phyloP scores from a whole-genome alignment of 148 eudicot genomes.

The Limonium bicolor region DNA sequence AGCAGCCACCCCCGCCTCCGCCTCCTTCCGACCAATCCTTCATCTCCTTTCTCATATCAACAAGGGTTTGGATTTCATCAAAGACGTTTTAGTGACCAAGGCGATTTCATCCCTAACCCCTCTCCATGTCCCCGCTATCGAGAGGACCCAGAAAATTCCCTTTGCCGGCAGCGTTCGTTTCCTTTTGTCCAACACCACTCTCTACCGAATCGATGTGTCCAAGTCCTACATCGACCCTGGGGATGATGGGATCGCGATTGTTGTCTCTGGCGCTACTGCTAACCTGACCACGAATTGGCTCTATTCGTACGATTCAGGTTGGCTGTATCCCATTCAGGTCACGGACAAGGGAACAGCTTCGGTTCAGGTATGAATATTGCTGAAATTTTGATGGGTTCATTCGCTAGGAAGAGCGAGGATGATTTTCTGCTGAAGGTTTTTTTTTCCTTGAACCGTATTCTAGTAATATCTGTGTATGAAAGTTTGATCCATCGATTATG shows the following conservation, averaged over 20 bases:
- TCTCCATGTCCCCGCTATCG: slow-evolving; percentile 39
- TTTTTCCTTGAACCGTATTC: too few relatives aligned
- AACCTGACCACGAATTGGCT: slow-evolving; percentile 61
- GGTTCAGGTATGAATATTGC: slow-evolving; percentile 34
- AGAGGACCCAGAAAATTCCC: slow-evolving; percentile 39
- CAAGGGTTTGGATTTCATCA: slow-evolving; percentile 57
- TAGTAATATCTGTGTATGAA: too few relatives aligned
- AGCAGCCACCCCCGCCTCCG: slow-evolving; percentile 4
- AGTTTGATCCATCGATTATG: too few relatives aligned
- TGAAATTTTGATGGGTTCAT: too few relatives aligned
- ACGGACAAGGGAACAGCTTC: slow-evolving; percentile 70
- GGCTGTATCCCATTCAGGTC: slow-evolving; percentile 28
- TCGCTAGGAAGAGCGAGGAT: too few relatives aligned
- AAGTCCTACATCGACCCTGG: slow-evolving; percentile 38
- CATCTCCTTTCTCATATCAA: slow-evolving; percentile 41
- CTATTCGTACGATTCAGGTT: slow-evolving; percentile 40
- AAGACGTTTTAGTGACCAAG: slow-evolving; percentile 42
- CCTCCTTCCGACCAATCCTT: slow-evolving; percentile 21
- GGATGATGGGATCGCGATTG: slow-evolving; percentile 35
- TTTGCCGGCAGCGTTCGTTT: slow-evolving; percentile 43
- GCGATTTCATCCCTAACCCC: slow-evolving; percentile 55
- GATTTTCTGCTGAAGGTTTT: too few relatives aligned
- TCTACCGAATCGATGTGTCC: slow-evolving; percentile 27
- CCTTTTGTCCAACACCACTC: slow-evolving; percentile 36
- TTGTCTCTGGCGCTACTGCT: slow-evolving; percentile 49